Base-by-base conservation (phyloP, 108 stramenopile species). In the Seminavis robusta region DNA sequence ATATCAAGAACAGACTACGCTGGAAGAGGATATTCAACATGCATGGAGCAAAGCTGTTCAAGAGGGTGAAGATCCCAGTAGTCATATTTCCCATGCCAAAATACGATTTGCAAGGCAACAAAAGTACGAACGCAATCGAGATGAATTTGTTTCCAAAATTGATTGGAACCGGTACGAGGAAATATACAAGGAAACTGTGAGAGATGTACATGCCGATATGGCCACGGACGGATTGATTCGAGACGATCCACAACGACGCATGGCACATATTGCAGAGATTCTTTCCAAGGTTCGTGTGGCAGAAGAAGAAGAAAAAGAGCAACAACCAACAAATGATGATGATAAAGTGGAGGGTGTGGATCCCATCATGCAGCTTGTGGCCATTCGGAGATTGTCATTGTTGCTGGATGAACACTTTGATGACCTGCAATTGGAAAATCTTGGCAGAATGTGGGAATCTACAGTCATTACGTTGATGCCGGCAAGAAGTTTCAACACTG, bases 401-500 rank as follows among this genome's bases (percentile, higher is more conserved):
- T 57, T 92, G 36, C 40, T 92, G 41, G 80, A 75, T 31, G 80
- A 92, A 47, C 75, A 88, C 33, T 92, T 88, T 62, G 85, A 92
- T 40, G 51, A 71, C 17, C 51, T 92, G 16, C 52, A 71, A 21
- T 61, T 92, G 77, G 86, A 92, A 56, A 65, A 82, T 27, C 71
- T 81, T 68, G 86, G 86, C 13, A 51, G 67, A 39, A 77, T 79
- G 67, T 92, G 87, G 86, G 90, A 92, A 56, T 67, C 76, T 11
- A 42, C 31, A 28, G 30, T 76, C 15, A 71, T 92, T 50, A 65
- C 88, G 11, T 52, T 92, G 31, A 67, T 58, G 2, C 77, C 83
- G 17, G 47, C 73, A 11, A 73, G 85, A 36, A 68, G 68, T 16
- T 73, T 68, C 61, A 80, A 73, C 26, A 80, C 67, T 24, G 83